These are phyloP conservation scores for Thermochaetoides thermophila DNA, from an alignment of 495 filamentous ascomycete genomes.

Conservation along the genomic window DNA sequence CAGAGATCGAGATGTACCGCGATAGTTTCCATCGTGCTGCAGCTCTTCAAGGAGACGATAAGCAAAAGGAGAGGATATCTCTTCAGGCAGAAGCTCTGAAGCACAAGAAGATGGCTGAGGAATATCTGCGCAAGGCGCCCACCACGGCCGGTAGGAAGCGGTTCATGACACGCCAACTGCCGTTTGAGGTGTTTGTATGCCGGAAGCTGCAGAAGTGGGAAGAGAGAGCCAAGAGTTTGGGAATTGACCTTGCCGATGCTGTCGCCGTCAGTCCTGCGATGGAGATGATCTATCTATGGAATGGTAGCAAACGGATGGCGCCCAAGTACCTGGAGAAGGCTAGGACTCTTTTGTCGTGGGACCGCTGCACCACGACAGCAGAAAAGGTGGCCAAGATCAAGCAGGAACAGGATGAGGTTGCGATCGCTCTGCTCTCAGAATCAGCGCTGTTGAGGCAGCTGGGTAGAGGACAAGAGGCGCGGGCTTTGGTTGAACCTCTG, in stretches of 20 bases:
- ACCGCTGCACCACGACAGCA: constrained; percentile 34
- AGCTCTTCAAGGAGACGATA: constrained; percentile 33
- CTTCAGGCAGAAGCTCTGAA: constrained; percentile 17
- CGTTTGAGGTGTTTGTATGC: constrained; percentile 76
- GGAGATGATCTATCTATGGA: constrained; percentile 98
- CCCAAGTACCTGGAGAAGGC: constrained; percentile 47
- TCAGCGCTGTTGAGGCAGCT: constrained; percentile 53
- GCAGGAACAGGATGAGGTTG: constrained; percentile 65
- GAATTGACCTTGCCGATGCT: constrained; percentile 61
- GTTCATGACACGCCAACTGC: constrained; percentile 78
- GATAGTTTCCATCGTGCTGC: constrained; percentile 37
- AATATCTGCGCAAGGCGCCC: constrained; percentile 57
- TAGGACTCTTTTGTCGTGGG: constrained; percentile 50
- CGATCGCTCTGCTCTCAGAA: constrained; percentile 48
- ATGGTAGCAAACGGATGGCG: constrained; percentile 63
- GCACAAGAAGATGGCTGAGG: constrained; percentile 47
- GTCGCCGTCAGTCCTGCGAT: constrained; percentile 70
- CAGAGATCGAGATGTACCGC: constrained; percentile 69
- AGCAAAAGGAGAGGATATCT: constrained; percentile 5
- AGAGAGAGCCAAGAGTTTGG: constrained; percentile 52
- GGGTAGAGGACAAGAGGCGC: constrained; percentile 47
- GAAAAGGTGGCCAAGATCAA: constrained; percentile 43
- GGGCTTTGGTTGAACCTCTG: constrained; percentile 40
- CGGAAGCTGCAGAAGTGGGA: constrained; percentile 89
- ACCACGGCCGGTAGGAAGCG: constrained; percentile 67